Base-by-base conservation (phyloP, 768 basidiomycete species). In the Stropharia rugosoannulata region DNA sequence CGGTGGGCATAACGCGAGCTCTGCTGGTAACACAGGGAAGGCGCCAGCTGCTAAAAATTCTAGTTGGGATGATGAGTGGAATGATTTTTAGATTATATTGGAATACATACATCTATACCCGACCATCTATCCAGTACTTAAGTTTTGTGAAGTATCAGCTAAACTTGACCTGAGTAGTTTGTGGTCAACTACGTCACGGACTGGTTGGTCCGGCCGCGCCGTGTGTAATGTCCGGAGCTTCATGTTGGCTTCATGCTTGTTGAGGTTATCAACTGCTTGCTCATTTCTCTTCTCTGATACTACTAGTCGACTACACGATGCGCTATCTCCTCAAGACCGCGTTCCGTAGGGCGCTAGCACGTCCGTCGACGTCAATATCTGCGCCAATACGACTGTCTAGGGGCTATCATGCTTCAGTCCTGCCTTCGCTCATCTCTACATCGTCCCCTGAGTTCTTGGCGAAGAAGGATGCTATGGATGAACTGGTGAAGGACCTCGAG, bases 1-100 rank as follows among this genome's bases (percentile, higher is more conserved):
- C 2, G 4, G 22, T 51, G 51, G 53, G 11, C 49, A 54, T 16
- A 48, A 22, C 45, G 47, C 39, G 22, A 46, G 19, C 27, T 25
- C 43, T 35, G 32, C 40, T 15, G 47, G 54, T 19, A 10, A 56
- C 8, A 56, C 64, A 15, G 36, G 54, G 19, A 63, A 72, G 4
- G 59, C 69, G 18, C 57, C 68, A 10, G 64, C 69, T 16, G 75
- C 77, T 57, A 80, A 80, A 66, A 75, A 75, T 49, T 82, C 79
- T 58, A 83, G 82, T 40, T 90, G 89, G 85, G 84, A 87, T 58
- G 86, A 86, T 58, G 89, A 89, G 47, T 91, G 89, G 89, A 85
- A 90, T 69, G 87, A 89, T 66, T 90, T 90, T 62, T 91, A 82
- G 75, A 63, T 38, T 35, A 22, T n/a, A 35, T 55, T 32, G 29